These are phyloP conservation scores for Chamaenerion angustifolium DNA, from an alignment of 345 rosid genomes.

Conservation along the genomic window DNA sequence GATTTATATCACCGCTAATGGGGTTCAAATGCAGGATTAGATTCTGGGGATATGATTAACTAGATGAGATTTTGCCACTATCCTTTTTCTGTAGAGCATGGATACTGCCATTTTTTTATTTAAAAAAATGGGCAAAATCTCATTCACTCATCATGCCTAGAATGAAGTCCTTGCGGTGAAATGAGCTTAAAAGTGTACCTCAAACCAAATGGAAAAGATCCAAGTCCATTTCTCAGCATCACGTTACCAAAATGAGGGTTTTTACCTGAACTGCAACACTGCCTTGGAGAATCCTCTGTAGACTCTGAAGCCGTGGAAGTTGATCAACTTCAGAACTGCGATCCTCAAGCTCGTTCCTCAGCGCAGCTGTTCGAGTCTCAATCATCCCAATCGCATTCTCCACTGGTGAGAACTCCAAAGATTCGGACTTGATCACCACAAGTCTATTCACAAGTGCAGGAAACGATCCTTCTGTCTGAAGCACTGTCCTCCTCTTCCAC, in stretches of 20 bases:
- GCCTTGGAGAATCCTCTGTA: constrained; percentile 98
- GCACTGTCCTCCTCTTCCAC: constrained; percentile 95
- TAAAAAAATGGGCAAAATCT: too few species aligned
- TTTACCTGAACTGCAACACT: constrained; percentile 97
- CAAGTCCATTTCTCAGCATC: not conserved
- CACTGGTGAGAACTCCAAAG: constrained; percentile 94
- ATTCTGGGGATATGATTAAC: too few species aligned
- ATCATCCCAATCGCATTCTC: constrained; percentile 99
- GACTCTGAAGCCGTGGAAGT: constrained; percentile 87
- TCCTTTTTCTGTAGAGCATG: too few species aligned
- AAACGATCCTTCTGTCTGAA: constrained; percentile 90
- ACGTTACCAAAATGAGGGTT: not conserved
- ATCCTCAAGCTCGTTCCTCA: constrained; percentile 89
- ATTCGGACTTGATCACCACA: constrained; percentile 77
- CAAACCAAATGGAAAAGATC: not conserved
- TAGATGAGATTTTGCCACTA: too few species aligned
- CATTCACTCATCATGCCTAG: too few species aligned
- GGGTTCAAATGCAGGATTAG: too few species aligned
- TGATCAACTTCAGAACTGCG: constrained; percentile 98
- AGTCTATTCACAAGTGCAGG: constrained; percentile 94
- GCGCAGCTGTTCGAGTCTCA: constrained; percentile 89
- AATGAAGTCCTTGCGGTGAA: not conserved
- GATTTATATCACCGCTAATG: too few species aligned
- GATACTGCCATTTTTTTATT: too few species aligned
- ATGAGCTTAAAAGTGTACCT: not conserved